phyloP scores from a whole-genome alignment of 768 basidiomycete species.

The Kwoniella heveanensis region DNA sequence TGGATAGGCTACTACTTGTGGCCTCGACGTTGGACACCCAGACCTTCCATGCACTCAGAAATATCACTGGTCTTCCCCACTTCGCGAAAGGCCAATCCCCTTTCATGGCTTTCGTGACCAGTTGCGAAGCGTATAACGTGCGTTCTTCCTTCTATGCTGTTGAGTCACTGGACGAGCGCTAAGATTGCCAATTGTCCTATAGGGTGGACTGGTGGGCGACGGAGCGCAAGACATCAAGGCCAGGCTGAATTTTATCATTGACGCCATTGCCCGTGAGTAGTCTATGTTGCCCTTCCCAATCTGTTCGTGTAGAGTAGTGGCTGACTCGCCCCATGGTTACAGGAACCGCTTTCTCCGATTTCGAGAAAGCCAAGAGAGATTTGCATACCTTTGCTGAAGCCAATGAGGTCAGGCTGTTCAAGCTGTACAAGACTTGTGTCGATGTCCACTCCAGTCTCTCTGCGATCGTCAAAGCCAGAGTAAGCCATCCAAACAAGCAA shows the following conservation, averaged over 20 bases:
- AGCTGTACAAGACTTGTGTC: conserved; percentile 75
- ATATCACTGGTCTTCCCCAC: conserved; percentile 67
- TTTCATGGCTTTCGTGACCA: conserved; percentile 70
- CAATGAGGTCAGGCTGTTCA: conserved; percentile 84
- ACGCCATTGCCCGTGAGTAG: conserved; percentile 42
- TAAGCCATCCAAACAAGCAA: too few species aligned
- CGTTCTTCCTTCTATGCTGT: too few species aligned
- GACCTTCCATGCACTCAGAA: conserved; percentile 64
- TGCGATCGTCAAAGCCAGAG: conserved; percentile 73
- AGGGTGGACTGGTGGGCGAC: conserved; percentile 90
- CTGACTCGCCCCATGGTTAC: neutral
- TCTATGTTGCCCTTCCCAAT: neutral
- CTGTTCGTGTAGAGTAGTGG: conserved; percentile 7
- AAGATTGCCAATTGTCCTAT: neutral
- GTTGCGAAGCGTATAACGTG: conserved; percentile 82
- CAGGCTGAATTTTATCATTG: conserved; percentile 62
- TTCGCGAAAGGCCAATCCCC: conserved; percentile 61
- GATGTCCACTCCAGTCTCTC: conserved; percentile 84
- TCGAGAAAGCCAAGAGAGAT: conserved; percentile 74
- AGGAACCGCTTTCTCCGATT: conserved; percentile 63
- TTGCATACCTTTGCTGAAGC: conserved; percentile 77
- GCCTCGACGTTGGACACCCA: conserved; percentile 69
- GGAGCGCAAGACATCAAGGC: conserved; percentile 68
- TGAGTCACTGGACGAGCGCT: too few species aligned
- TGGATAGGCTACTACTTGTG: conserved; percentile 73